Conservation (phyloP, 2,329 filamentous ascomycete species). For the Aspergillus tubingensis region DNA sequence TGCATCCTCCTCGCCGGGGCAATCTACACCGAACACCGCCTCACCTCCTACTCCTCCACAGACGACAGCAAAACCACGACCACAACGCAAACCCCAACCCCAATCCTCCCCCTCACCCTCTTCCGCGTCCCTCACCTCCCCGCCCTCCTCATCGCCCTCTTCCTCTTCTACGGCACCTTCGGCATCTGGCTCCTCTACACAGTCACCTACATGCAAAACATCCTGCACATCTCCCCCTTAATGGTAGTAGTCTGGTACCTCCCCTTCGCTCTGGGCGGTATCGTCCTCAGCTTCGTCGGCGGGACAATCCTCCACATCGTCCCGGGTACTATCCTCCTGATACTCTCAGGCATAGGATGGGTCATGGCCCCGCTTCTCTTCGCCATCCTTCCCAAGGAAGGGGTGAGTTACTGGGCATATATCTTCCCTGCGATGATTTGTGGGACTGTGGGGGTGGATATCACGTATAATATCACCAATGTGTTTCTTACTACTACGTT, state of each 20-base stretch:
- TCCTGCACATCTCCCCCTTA: constrained; percentile 60
- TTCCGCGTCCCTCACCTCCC: constrained; percentile 71
- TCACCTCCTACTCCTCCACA: too few relatives aligned
- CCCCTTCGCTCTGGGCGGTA: constrained; percentile 68
- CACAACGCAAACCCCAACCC: too few relatives aligned
- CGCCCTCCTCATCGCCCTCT: constrained; percentile 60
- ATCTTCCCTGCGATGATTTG: constrained; percentile 66
- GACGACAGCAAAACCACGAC: too few relatives aligned
- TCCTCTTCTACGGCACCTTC: constrained; percentile 68
- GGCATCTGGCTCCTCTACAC: constrained; percentile 71
- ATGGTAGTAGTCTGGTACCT: constrained; percentile 68
- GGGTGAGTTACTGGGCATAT: constrained; percentile 69
- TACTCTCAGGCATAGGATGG: constrained; percentile 63
- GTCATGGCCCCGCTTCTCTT: constrained; percentile 63
- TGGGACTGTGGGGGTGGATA: constrained; percentile 71
- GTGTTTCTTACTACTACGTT: constrained; percentile 76
- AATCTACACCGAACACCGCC: too few relatives aligned
- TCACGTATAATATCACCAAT: constrained; percentile 75
- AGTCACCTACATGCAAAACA: constrained; percentile 65
- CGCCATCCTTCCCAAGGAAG: constrained; percentile 59
- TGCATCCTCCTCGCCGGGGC: constrained; percentile 51
- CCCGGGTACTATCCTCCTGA: constrained; percentile 63
- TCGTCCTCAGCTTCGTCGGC: constrained; percentile 63
- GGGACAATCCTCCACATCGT: constrained; percentile 69
- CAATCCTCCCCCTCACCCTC: constrained; percentile 66